These are phyloP conservation scores for Pichia sp. DNA, from an alignment of 1,139 yeast genomes.

Conservation along the genomic window DNA sequence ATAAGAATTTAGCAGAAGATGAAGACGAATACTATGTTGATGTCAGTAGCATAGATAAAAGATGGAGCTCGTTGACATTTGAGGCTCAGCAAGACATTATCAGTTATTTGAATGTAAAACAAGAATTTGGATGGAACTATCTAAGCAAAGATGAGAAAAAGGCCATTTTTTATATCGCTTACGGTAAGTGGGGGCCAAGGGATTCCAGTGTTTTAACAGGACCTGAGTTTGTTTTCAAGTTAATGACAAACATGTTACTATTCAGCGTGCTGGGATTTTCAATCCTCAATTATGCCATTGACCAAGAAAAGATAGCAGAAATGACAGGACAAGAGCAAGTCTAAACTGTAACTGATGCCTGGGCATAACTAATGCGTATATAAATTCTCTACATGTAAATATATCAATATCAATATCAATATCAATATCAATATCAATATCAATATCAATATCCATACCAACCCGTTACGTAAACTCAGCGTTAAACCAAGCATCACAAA, in stretches of 20 bases:
- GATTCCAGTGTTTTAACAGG: slow-evolving; percentile 17
- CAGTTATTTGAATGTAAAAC: slow-evolving; percentile 47
- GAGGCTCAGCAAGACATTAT: slow-evolving; percentile 52
- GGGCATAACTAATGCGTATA: too few species aligned
- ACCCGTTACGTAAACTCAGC: too few species aligned
- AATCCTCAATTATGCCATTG: slow-evolving; percentile 22
- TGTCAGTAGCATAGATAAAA: slow-evolving; percentile 34
- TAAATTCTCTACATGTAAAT: background rate
- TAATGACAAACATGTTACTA: slow-evolving; percentile 24
- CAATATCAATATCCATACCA: too few species aligned
- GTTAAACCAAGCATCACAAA: too few species aligned
- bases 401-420: background rate
- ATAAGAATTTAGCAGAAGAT: background rate
- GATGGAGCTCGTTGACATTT: slow-evolving; percentile 51
- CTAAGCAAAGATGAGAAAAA: slow-evolving; percentile 45
- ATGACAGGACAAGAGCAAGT: slow-evolving; percentile 4
- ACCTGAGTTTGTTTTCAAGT: slow-evolving; percentile 25
- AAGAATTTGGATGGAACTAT: slow-evolving; percentile 52
- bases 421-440: too few species aligned
- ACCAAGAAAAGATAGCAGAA: slow-evolving; percentile 16
- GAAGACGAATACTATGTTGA: slow-evolving; percentile 28
- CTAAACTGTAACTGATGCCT: too few species aligned
- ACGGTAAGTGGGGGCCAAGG: slow-evolving; percentile 60
- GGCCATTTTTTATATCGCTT: slow-evolving; percentile 51
- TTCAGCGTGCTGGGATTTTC: slow-evolving; percentile 27